Evolutionary conservation across 2,329 filamentous ascomycete genomes (phyloP), one percentile per base, ranked within the genome.

Genomic region (Chaetomium sp.): DNA sequence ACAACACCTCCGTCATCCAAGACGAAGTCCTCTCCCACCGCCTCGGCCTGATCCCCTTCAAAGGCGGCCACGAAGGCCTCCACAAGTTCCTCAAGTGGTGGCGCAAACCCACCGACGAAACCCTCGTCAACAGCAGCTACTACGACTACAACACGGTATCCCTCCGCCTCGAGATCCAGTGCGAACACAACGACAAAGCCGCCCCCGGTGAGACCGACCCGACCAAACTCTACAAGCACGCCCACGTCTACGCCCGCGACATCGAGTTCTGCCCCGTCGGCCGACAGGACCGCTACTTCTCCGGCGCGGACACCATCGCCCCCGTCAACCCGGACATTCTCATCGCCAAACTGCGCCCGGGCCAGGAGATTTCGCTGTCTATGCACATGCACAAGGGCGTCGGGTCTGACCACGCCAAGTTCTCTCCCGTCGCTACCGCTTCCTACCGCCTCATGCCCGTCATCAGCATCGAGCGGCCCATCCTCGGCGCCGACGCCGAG

Each of bases 1-100:
- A 96, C 78, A 99, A 99, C 78, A 97, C 92, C 50, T 96, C 90
- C 5, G 91, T 99, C 38, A 94, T 99, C 67, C 92, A 97, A 71
- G 94, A 99, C 69, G 94, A 99, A 76, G 92, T 99, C 4, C 85
- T 99, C 51, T 87, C 91, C 12, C 89, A 94, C 70, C 82, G 94
- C 45, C 79, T 99, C 36, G 94, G 94, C 57, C 82, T 99, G 46
- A 87, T 99, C 53, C 94, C 95, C 14, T 86, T 99, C 64, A 87
- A 86, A 62, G 94, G 89, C 62, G 82, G 84, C 59, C 82, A 85
- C 61, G 80, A 88, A 54, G 91, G 89, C 51, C 77, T 99, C 54
- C 77, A 77, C 56, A 82, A 87, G 64, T 91, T 85, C 76, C 79
- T 97, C 74, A 85, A 85, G 69, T 95, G 88, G 85, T 91, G 83